These are phyloP conservation scores for Metschnikowia noctiluminum DNA, from an alignment of 805 yeast species.

Conservation along the genomic window DNA sequence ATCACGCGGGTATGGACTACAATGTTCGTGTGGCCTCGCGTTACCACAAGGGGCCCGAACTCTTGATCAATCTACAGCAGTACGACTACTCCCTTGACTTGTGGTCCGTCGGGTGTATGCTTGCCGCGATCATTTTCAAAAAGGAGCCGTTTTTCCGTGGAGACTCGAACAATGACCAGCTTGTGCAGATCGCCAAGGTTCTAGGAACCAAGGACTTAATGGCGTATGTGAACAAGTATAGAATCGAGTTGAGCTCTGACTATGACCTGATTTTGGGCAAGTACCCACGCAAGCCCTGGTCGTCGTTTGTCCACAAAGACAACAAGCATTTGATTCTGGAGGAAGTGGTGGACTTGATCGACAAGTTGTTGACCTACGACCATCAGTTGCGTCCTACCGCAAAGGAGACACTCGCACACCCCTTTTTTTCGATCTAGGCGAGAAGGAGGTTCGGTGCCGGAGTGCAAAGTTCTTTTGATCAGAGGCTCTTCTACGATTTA, in stretches of 20 bases:
- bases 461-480: too few species aligned
- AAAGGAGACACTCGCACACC: slow-evolving; percentile 79
- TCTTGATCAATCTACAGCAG: slow-evolving; percentile 78
- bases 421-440: slow-evolving; percentile 27
- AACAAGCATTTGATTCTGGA: slow-evolving; percentile 63
- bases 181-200: slow-evolving; percentile 84
- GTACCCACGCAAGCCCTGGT: slow-evolving; percentile 86
- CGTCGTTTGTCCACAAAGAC: slow-evolving; percentile 62
- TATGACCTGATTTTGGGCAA: slow-evolving; percentile 67
- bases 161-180: slow-evolving; percentile 83
- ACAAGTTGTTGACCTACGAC: slow-evolving; percentile 75
- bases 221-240: slow-evolving; percentile 67
- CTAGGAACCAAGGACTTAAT: slow-evolving; percentile 81
- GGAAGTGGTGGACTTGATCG: slow-evolving; percentile 79
- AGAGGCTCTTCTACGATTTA: too few species aligned
- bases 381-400: slow-evolving; percentile 89
- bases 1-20: slow-evolving; percentile 84
- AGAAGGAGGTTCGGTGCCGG: not conserved
- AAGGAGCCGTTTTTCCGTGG: slow-evolving; percentile 94
- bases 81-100: slow-evolving; percentile 90
- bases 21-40: slow-evolving; percentile 93
- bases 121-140: slow-evolving; percentile 86
- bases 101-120: slow-evolving; percentile 93
- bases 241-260: slow-evolving; percentile 66
- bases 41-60: slow-evolving; percentile 91